A percentile compares a stretch with the other conserved stretches of the same genome.
Conservation (phyloP, 352 stramenopile species). For the Phytophthora sp. region DNA sequence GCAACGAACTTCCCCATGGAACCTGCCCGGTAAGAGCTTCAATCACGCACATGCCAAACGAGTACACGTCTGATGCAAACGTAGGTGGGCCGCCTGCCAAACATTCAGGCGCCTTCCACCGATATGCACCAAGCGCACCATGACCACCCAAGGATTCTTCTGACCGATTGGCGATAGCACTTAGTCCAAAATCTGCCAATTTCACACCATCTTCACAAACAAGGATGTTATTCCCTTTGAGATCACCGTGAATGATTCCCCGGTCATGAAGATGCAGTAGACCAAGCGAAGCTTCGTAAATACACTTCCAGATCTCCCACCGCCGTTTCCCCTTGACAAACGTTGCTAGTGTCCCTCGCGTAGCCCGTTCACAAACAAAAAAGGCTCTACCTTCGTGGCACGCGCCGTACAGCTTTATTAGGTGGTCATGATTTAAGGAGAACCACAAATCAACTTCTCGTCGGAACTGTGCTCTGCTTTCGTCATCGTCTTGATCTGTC, state of each 20-base stretch:
- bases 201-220: not conserved
- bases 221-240: constrained; percentile 1
- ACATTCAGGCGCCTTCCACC: constrained; percentile 9
- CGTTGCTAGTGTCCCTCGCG: not conserved
- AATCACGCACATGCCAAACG: constrained; percentile 14
- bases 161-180: not conserved
- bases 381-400: constrained; percentile 1
- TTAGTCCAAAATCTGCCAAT: not conserved
- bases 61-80: constrained; percentile 11
- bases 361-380: constrained; percentile 7
- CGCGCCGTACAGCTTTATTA: constrained; percentile 4
- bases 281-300: not conserved
- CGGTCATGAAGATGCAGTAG: not conserved
- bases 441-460: constrained; percentile 7
- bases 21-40: constrained; percentile 1
- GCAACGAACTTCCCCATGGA: not conserved
- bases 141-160: not conserved
- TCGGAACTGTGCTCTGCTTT: not conserved
- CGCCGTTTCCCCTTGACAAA: not conserved
- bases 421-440: not conserved
- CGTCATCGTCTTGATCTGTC: not conserved
- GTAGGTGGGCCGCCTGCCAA: not conserved
- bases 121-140: not conserved
- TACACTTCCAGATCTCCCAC: not conserved
- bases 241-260: constrained; percentile 1